phyloP scores from a whole-genome alignment of 495 filamentous ascomycete species.

The Apodospora peruviana region DNA sequence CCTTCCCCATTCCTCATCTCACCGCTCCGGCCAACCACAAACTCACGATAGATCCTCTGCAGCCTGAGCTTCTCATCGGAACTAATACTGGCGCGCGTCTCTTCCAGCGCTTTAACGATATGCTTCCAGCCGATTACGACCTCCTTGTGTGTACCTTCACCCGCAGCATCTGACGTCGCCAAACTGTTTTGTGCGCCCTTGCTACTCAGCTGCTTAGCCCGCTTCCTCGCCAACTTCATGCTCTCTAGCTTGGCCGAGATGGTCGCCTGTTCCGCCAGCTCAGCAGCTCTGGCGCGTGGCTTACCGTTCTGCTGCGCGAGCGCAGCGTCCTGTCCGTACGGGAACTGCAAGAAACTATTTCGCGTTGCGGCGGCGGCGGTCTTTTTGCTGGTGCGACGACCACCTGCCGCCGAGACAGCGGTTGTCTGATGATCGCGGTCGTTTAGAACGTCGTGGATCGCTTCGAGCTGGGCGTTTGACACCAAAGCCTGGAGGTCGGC shows the following conservation, averaged over 20 bases:
- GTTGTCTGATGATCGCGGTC: conserved; percentile 41
- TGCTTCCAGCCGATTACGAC: conserved; percentile 87
- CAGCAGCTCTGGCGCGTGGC: conserved; percentile 31
- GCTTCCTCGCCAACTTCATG: conserved; percentile 62
- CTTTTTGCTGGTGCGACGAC: conserved; percentile 21
- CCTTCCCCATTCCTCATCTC: conserved; percentile 92
- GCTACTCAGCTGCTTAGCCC: conserved; percentile 45
- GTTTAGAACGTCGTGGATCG: conserved; percentile 85
- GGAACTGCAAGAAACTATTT: conserved; percentile 73
- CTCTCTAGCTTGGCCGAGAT: conserved; percentile 69
- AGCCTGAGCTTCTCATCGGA: conserved; percentile 66
- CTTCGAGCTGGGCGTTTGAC: conserved; percentile 94
- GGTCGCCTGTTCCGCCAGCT: conserved; percentile 63
- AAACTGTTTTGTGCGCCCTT: conserved; percentile 8
- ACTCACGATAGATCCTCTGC: conserved; percentile 80
- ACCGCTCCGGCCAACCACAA: conserved; percentile 83
- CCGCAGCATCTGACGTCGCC: conserved; percentile 17
- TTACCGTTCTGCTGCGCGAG: conserved; percentile 32
- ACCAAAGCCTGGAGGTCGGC: conserved; percentile 93
- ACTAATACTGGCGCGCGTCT: conserved; percentile 80
- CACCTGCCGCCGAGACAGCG: neutral
- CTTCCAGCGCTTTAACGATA: conserved; percentile 66
- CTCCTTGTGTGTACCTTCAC: conserved; percentile 47
- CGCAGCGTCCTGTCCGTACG: conserved; percentile 60
- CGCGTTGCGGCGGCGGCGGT: conserved; percentile 26